Evolutionary conservation across 1,139 yeast species (phyloP).

Genomic region (Arxiozyma slooffiae): DNA sequence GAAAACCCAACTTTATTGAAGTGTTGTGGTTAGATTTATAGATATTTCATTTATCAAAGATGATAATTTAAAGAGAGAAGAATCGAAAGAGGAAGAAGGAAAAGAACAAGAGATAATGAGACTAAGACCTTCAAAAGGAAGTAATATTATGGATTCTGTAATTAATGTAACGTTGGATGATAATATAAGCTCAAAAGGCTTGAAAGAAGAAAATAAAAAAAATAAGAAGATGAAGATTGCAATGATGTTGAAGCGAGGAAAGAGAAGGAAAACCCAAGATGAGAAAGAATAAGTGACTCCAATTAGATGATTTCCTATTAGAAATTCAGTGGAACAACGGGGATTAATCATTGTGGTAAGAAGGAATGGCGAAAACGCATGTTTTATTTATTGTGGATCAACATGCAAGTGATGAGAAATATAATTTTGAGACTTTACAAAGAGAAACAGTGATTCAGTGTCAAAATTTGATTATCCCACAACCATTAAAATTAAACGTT

Average conservation of each 20-base stretch:
- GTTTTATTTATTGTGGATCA: constrained; percentile 87
- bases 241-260: background rate
- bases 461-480: constrained; percentile 67
- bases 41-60: constrained; percentile 13
- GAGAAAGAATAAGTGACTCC: background rate
- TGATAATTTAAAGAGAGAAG: background rate
- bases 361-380: constrained; percentile 26
- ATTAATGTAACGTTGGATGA: constrained; percentile 1
- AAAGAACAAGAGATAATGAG: background rate
- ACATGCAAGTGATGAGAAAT: constrained; percentile 95
- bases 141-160: background rate
- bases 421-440: constrained; percentile 67
- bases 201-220: background rate
- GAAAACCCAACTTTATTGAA: constrained; percentile 45
- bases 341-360: constrained; percentile 42
- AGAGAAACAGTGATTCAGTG: constrained; percentile 45
- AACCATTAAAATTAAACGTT: constrained; percentile 53
- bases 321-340: background rate
- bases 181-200: constrained; percentile 3
- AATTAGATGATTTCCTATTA: background rate
- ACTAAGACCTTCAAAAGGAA: background rate
- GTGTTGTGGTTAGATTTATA: constrained; percentile 63
- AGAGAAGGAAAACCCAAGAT: background rate
- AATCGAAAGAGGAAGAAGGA: background rate
- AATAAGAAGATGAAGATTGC: background rate